Conservation (phyloP, 179 eudicot genomes). For the Spergularia azorica region DNA sequence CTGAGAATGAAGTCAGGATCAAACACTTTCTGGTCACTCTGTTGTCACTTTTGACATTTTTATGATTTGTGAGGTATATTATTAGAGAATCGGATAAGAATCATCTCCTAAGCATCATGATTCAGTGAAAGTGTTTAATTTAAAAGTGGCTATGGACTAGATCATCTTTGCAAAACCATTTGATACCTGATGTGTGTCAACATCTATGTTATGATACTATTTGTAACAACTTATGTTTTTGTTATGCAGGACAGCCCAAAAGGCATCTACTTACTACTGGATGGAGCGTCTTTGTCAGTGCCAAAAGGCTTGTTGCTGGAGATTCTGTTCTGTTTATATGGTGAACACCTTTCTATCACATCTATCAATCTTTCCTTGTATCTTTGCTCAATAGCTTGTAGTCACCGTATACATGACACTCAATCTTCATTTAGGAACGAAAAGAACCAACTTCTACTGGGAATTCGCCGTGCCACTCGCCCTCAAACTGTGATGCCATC, state of each 20-base stretch:
- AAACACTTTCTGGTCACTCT: neutral
- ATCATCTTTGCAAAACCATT: neutral
- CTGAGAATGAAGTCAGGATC: neutral
- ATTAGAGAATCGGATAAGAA: neutral
- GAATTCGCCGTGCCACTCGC: constrained; percentile 69
- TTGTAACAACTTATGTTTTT: constrained; percentile 10
- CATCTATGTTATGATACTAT: constrained; percentile 3
- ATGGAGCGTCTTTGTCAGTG: constrained; percentile 77
- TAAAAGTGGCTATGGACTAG: neutral
- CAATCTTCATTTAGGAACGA: constrained; percentile 51
- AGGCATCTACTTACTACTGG: constrained; percentile 75
- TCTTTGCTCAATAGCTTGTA: too few species aligned
- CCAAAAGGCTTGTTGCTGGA: constrained; percentile 71
- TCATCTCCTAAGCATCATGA: neutral
- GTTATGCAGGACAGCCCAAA: constrained; percentile 68
- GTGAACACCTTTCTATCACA: constrained; percentile 19
- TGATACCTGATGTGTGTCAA: neutral
- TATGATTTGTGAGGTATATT: neutral
- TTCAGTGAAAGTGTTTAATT: neutral
- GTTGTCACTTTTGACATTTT: neutral
- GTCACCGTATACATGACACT: too few species aligned
- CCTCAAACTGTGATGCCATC: constrained; percentile 73
- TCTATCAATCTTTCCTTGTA: too few species aligned
- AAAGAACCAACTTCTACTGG: constrained; percentile 65
- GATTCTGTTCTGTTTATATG: constrained; percentile 74